Evolutionary conservation across 2,329 filamentous ascomycete genomes (phyloP).

Genomic region (Leptographium radiaticola): DNA sequence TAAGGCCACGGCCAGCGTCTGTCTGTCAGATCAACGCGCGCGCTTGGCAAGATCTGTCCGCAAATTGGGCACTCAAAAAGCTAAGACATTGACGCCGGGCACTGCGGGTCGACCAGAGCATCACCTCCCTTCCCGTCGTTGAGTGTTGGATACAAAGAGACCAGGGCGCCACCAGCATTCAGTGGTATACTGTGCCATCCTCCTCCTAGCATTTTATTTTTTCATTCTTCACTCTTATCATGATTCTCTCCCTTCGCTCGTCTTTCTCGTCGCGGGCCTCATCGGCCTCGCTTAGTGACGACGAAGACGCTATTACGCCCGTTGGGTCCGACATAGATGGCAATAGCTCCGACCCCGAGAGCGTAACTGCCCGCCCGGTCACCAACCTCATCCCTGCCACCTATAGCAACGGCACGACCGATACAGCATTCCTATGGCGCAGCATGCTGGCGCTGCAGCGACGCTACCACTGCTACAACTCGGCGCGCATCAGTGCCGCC

Average conservation of each 20-base stretch:
- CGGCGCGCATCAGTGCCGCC: slow-evolving; percentile 28
- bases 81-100: no score
- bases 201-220: neutral
- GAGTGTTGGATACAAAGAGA: no score
- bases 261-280: slow-evolving; percentile 5
- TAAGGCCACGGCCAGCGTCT: neutral
- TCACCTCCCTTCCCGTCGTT: no score
- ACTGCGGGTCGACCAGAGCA: no score
- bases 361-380: neutral
- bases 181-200: no score
- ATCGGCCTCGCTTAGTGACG: slow-evolving; percentile 10
- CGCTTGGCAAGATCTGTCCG: no score
- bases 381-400: neutral
- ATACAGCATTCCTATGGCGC: slow-evolving; percentile 25
- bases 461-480: slow-evolving; percentile 29
- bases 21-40: no score
- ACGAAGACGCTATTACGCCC: slow-evolving; percentile 13
- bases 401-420: slow-evolving; percentile 10
- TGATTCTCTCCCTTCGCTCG: neutral
- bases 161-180: no score
- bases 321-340: neutral
- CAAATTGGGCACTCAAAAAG: no score
- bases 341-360: neutral
- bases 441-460: slow-evolving; percentile 29
- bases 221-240: neutral